A percentile compares a stretch with the other conserved stretches of the same genome.
phyloP scores from a whole-genome alignment of 768 basidiomycete species.

The Podaxis sp. region DNA sequence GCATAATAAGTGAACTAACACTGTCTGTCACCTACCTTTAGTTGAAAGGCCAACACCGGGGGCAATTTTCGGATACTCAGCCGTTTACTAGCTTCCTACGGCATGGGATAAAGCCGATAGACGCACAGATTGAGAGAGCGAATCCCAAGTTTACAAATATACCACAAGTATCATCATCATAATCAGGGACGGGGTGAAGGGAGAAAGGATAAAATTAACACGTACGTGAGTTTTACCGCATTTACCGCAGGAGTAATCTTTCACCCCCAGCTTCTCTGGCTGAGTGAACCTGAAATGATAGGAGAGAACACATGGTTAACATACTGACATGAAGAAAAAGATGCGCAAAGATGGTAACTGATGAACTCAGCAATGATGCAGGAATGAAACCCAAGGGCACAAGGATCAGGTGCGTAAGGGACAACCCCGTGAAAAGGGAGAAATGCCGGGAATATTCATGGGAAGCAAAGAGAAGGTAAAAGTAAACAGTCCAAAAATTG shows the following conservation, averaged over 20 bases:
- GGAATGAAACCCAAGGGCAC: not conserved
- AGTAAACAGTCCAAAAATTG: not conserved
- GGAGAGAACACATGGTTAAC: conserved; percentile 11
- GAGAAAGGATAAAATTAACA: conserved; percentile 8
- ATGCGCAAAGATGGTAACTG: not conserved
- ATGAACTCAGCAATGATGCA: not conserved
- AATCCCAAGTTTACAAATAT: not conserved
- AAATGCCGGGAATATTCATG: not conserved
- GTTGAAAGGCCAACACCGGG: conserved; percentile 88
- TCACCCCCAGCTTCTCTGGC: conserved; percentile 77
- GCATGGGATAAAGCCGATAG: conserved; percentile 1
- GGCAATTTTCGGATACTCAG: conserved; percentile 84
- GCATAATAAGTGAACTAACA: too few species aligned
- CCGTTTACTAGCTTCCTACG: conserved; percentile 77
- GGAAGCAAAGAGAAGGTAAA: too few species aligned
- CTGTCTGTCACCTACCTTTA: conserved; percentile 61
- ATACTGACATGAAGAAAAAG: not conserved
- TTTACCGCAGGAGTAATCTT: conserved; percentile 81
- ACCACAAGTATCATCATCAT: not conserved
- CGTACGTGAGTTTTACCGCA: conserved; percentile 72
- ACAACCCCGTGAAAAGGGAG: not conserved
- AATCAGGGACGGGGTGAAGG: not conserved
- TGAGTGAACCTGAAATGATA: conserved; percentile 66
- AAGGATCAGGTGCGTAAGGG: not conserved
- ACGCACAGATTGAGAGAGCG: not conserved